Base-by-base conservation (phyloP, 2,329 filamentous ascomycete species). In the Taxawa tesnikishii region DNA sequence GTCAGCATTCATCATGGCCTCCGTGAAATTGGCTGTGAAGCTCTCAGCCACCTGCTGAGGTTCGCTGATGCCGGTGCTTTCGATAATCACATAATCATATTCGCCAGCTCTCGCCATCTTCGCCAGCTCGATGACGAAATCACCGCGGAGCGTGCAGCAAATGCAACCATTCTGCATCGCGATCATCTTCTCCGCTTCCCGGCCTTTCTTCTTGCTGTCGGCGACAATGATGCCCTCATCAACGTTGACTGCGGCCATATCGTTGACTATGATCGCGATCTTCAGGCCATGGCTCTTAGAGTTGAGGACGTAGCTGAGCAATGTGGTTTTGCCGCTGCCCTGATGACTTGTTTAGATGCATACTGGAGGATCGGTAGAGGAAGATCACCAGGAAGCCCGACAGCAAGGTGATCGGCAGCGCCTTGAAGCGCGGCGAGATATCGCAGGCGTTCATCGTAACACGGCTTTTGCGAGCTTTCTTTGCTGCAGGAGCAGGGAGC, bases 41-140 rank as follows among this genome's bases (percentile, higher is more conserved):
- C 76, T 83, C 58, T 83, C 78, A 0, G 78, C 78, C 0, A 83
- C 78, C 43, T 83, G 78, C 55, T 79, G 75, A 0, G 75, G 77
- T 50, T 81, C 76, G 42, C 76, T 81, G 40, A 83, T 79, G 0
- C 79, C 75, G 3, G 69, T 78, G 46, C 75, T 80, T 51, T 83
- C 78, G 26, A 81, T 78, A 24, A 82, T 60, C 15, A 83, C 70
- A 48, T 83, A 83, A 48, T 83, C 75, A 23, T 83, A 76, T 30
- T 67, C 59, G 12, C 72, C 65, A 1, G 73, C 62, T 45, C 75
- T 68, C 0, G 76, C 67, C 2, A 83, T 60, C 1, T 66, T 66
- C 1, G 77, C 76, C 0, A 83, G 65, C 48, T 83, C 79, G 37
- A 79, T 71, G 0, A 84, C 64, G 2, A 83, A 55, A 34, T 83